phyloP scores from a whole-genome alignment of 176 grass and related monocot genomes.

The Carex scoparia region DNA sequence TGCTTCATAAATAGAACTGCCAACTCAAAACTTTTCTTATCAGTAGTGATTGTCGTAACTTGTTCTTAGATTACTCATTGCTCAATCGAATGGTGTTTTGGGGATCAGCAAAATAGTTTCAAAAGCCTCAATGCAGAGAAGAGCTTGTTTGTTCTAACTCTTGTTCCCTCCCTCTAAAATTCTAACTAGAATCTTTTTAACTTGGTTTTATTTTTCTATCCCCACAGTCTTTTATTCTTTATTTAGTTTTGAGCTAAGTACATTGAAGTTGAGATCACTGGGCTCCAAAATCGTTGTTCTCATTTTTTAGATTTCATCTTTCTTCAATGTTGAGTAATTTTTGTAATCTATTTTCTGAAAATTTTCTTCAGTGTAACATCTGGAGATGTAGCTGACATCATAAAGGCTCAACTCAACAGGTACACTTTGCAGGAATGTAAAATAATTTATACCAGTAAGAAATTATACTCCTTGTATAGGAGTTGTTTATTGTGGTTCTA shows the following conservation, averaged over 20 bases:
- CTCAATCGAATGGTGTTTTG: not conserved
- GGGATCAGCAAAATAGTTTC: not conserved
- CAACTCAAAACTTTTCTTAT: not conserved
- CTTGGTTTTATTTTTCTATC: not conserved
- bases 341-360: not conserved
- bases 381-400: slow-evolving; percentile 90
- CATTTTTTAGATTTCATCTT: not conserved
- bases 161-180: not conserved
- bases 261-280: not conserved
- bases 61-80: not conserved
- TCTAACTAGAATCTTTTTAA: not conserved
- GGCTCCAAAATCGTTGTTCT: not conserved
- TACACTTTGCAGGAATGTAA: slow-evolving; percentile 18
- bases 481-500: slow-evolving; percentile 8
- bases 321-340: not conserved
- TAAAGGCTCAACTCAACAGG: slow-evolving; percentile 84
- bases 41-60: not conserved
- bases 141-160: not conserved
- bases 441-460: not conserved
- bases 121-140: not conserved
- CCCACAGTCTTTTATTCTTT: not conserved
- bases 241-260: not conserved
- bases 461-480: not conserved
- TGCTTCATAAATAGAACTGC: not conserved
- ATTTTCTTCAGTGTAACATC: slow-evolving; percentile 56